Evolutionary conservation across 1,139 yeast genomes (phyloP).

Genomic region (Saccharomyces hybrid): DNA sequence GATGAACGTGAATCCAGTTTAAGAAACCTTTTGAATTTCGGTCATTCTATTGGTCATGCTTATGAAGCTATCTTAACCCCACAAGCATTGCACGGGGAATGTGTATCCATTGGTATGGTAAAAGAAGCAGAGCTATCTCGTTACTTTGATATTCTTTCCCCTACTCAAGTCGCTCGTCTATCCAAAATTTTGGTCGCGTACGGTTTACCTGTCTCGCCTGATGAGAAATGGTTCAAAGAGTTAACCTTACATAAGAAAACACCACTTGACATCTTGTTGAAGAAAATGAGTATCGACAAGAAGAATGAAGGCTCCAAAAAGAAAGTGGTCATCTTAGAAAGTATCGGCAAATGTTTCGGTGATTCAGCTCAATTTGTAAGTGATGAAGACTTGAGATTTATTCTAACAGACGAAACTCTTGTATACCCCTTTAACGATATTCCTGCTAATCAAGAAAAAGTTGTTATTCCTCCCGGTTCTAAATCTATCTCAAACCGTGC

Average conservation of each 20-base stretch:
- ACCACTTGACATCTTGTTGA: conserved; percentile 61
- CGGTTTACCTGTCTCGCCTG: conserved; percentile 72
- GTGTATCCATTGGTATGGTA: conserved; percentile 92
- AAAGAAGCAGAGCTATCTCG: conserved; percentile 92
- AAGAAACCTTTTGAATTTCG: conserved; percentile 87
- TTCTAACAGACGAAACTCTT: conserved; percentile 73
- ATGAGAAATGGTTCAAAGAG: conserved; percentile 65
- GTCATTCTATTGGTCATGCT: conserved; percentile 98
- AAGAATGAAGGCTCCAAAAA: conserved; percentile 91
- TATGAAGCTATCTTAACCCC: conserved; percentile 95
- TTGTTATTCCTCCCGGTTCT: conserved; percentile 87
- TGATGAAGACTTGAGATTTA: conserved; percentile 72
- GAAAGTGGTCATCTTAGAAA: conserved; percentile 74
- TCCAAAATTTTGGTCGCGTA: conserved; percentile 77
- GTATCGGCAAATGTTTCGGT: conserved; percentile 85
- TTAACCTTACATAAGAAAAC: conserved; percentile 63
- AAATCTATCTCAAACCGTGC: conserved; percentile 96
- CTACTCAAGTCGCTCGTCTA: conserved; percentile 90
- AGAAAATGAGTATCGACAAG: conserved; percentile 92
- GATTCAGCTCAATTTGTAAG: conserved; percentile 77
- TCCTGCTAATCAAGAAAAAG: conserved; percentile 38
- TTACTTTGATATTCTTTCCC: conserved; percentile 78
- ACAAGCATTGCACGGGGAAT: conserved; percentile 94
- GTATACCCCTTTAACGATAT: conserved; percentile 48
- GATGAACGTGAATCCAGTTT: conserved; percentile 96